Conservation (phyloP, 2,329 filamentous ascomycete species). For the Ascosphaera apis region DNA sequence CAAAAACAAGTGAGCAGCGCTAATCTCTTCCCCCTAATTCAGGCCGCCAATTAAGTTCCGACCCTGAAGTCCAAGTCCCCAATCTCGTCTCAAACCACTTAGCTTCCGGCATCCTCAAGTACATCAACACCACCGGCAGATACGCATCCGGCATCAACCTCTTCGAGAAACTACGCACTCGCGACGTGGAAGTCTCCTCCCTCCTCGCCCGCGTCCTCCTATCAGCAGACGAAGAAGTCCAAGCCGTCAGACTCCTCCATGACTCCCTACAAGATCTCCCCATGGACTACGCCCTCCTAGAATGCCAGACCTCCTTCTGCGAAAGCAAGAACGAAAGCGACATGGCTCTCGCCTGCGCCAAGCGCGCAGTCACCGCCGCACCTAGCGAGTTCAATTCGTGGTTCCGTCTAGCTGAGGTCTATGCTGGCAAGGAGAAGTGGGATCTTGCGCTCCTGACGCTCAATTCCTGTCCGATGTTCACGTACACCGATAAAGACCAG, state of each 20-base stretch:
- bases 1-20: slow-evolving; percentile 8
- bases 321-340: slow-evolving; percentile 68
- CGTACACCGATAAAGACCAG: slow-evolving; percentile 94
- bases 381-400: slow-evolving; percentile 95
- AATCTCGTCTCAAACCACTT: slow-evolving; percentile 93
- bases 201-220: slow-evolving; percentile 76
- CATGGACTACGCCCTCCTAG: slow-evolving; percentile 94
- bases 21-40: too few relatives aligned
- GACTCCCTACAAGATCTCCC: slow-evolving; percentile 74
- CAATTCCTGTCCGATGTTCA: slow-evolving; percentile 99
- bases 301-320: slow-evolving; percentile 81
- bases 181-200: slow-evolving; percentile 78
- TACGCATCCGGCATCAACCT: slow-evolving; percentile 92
- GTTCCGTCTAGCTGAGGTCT: slow-evolving; percentile 82
- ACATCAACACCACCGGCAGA: slow-evolving; percentile 84
- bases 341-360: slow-evolving; percentile 78
- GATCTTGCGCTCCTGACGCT: slow-evolving; percentile 83
- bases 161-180: slow-evolving; percentile 75
- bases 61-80: slow-evolving; percentile 90
- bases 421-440: slow-evolving; percentile 87
- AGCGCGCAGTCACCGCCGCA: slow-evolving; percentile 80
- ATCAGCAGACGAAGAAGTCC: slow-evolving; percentile 92
- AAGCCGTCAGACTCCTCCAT: slow-evolving; percentile 69
- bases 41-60: slow-evolving; percentile 91
- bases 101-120: slow-evolving; percentile 77